Conservation (phyloP, 139 green algal species). For the Picochlorum sp. region DNA sequence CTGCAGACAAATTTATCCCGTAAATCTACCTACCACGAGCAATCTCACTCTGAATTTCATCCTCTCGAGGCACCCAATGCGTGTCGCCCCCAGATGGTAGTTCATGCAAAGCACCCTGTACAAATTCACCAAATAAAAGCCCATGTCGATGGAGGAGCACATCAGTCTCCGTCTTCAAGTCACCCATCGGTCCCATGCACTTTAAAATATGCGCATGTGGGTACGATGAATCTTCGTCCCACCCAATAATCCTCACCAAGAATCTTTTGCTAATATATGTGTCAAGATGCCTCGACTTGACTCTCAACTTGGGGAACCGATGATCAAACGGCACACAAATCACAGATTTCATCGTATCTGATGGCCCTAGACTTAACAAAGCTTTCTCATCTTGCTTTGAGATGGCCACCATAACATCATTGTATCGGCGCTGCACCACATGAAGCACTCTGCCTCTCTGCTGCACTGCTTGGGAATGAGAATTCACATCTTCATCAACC, state of each 20-base stretch:
- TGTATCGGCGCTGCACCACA: conserved; percentile 35
- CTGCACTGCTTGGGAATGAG: conserved; percentile 57
- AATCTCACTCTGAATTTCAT: conserved; percentile 14
- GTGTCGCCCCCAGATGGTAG: conserved; percentile 67
- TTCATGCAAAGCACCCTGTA: conserved; percentile 50
- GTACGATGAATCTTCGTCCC: neutral
- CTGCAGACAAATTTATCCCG: conserved; percentile 54
- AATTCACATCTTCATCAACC: conserved; percentile 71
- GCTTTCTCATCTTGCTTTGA: neutral
- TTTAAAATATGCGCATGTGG: conserved; percentile 38
- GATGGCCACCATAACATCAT: neutral
- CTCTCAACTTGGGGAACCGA: conserved; percentile 36
- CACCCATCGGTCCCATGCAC: conserved; percentile 46
- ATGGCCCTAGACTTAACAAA: neutral
- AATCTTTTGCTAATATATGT: conserved; percentile 4
- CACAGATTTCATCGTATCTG: conserved; percentile 6
- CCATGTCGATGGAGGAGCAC: conserved; percentile 20
- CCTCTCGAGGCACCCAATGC: conserved; percentile 45
- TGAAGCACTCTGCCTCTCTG: conserved; percentile 68
- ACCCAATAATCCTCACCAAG: neutral
- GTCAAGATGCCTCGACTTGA: neutral
- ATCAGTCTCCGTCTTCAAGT: conserved; percentile 21
- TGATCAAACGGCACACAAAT: conserved; percentile 60
- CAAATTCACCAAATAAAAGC: conserved; percentile 22
- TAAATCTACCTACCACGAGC: conserved; percentile 62